Evolutionary conservation across 148 eudicot genomes (phyloP), one percentile per base, ranked within the genome.

Genomic region (Rhododendron kiyosumense): DNA sequence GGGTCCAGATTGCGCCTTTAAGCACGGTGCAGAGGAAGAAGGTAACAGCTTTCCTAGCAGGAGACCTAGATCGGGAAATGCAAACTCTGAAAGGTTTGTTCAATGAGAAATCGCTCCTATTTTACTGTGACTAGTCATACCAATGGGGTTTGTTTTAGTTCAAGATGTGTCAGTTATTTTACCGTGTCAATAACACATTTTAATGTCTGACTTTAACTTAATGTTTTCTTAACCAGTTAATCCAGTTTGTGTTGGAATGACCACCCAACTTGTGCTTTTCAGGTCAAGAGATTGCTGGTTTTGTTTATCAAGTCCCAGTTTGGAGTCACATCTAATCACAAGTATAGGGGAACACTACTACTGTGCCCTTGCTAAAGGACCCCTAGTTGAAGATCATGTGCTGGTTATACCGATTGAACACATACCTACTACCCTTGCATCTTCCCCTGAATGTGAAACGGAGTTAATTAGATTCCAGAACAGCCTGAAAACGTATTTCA

Each of bases 231-330:
- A 26, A 78, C 17, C n/a, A 17, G 15, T 63, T 78, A 28, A 24
- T 57, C 32, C 41, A 36, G 46, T 76, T 43, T 69, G n/a, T 83
- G 84, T n/a, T 67, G 30, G 26, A 59, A 32, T 45, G 69, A 65
- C 34, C 69, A 63, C 26, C 59, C n/a, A 7, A 5, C 69, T 20
- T 34, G 28, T 84, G 48, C 61, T 59, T 89, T 85, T 85, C 91
- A 97, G 99, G 91, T 94, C 95, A 75, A 94, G 88, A 78, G 98
- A 94, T 85, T 97, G 98, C 92, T 97, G 99, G 99, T 97, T 97
- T 94, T 97, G 99, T 88, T 89, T 97, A 91, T 97, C 99, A 82
- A 97, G 98, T 87, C 94, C 94, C 65, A 91, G 88, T 87, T 87
- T 95, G 63, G 96, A 95, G 91, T 92, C 96, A 30, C 97, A 96